Percentiles rank a stretch among this genome's conserved stretches.
Conservation (phyloP, 2,329 filamentous ascomycete species). For the Beauveria sp. region DNA sequence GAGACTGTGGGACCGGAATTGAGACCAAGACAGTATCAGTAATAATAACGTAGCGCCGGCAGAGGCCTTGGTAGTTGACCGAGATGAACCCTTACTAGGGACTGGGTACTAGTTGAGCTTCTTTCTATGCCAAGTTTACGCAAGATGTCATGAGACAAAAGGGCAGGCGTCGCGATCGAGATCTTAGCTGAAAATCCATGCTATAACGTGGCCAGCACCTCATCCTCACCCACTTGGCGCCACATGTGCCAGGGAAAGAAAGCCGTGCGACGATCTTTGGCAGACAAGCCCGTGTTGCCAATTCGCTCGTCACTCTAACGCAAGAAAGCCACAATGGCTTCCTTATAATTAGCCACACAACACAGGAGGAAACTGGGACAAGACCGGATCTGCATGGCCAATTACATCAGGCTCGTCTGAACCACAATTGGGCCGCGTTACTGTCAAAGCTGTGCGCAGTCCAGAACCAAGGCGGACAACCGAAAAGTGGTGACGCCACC, state of each 20-base stretch:
- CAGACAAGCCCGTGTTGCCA: neutral
- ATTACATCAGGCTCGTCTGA: neutral
- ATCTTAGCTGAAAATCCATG: neutral
- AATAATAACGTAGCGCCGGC: neutral
- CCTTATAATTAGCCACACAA: neutral
- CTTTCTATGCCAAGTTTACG: slow-evolving; percentile 8
- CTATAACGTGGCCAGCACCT: slow-evolving; percentile 6
- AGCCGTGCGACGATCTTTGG: neutral
- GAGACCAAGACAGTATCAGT: neutral
- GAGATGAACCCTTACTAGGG: neutral
- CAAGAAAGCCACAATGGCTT: neutral
- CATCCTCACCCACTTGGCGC: neutral
- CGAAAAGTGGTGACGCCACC: slow-evolving; percentile 19
- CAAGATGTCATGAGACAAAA: neutral
- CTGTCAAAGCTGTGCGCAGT: neutral
- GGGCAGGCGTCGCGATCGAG: slow-evolving; percentile 1
- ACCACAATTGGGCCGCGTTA: neutral
- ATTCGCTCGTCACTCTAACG: neutral
- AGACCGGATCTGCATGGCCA: neutral
- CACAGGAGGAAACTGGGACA: neutral
- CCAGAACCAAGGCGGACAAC: slow-evolving; percentile 2
- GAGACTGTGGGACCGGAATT: no score
- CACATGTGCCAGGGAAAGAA: slow-evolving; percentile 5
- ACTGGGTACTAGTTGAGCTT: neutral
- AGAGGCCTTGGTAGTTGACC: no score